Evolutionary conservation across 75 land plant genomes (phyloP).

Genomic region (Pseudotsuga menziesii): DNA sequence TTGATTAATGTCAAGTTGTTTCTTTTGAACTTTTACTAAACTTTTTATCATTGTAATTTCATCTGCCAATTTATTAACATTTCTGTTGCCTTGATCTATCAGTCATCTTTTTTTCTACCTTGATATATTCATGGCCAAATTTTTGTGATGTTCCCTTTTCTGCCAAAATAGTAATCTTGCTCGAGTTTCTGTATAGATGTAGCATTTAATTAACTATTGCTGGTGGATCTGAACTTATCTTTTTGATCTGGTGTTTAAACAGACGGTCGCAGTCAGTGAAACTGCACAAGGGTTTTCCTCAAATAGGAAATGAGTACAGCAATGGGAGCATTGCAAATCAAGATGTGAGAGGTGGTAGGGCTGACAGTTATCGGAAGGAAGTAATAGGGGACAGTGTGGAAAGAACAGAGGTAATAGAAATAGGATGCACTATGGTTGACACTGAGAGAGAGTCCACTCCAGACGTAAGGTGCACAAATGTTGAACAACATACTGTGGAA

Average conservation of each 20-base stretch:
- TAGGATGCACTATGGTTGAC: slow-evolving; percentile 8
- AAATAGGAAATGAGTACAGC: slow-evolving; percentile 7
- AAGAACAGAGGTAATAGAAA: slow-evolving; percentile 13
- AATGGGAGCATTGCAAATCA: slow-evolving; percentile 15
- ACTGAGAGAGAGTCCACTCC: slow-evolving; percentile 19
- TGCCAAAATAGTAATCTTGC: too few relatives aligned
- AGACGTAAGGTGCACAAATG: slow-evolving; percentile 5
- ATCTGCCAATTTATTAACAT: neutral
- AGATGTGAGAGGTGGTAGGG: slow-evolving; percentile 7
- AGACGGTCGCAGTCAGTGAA: slow-evolving; percentile 19
- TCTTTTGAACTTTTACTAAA: too few relatives aligned
- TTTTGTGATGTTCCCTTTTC: too few relatives aligned
- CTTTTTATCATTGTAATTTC: neutral
- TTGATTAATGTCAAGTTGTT: too few relatives aligned
- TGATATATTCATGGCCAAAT: neutral
- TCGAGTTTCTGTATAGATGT: too few relatives aligned
- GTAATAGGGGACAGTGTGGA: slow-evolving; percentile 22
- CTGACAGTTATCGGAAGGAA: slow-evolving; percentile 15
- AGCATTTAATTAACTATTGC: neutral
- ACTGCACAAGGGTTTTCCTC: slow-evolving; percentile 21
- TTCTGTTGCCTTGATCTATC: neutral
- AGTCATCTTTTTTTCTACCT: neutral
- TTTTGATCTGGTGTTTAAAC: neutral
- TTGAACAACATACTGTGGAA: slow-evolving; percentile 6
- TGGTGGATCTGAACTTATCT: neutral